Conservation (phyloP, 2,329 filamentous ascomycete genomes). For the Sclerotinia minor region DNA sequence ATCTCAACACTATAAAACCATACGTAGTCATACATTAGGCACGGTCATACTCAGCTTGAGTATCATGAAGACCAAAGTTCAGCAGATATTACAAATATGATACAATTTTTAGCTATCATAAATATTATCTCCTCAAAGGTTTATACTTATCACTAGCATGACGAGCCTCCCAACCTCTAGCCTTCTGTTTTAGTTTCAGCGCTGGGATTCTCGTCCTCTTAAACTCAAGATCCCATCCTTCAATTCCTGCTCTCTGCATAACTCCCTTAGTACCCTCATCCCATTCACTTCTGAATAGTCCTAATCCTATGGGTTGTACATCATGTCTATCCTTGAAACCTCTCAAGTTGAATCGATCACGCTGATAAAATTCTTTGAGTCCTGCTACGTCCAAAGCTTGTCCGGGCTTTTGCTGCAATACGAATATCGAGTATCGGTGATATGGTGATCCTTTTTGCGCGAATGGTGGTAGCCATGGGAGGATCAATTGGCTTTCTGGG, state of each 20-base stretch:
- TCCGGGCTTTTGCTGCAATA: conserved; percentile 75
- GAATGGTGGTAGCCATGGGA: conserved; percentile 82
- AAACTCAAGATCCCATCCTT: conserved; percentile 80
- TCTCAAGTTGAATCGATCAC: conserved; percentile 73
- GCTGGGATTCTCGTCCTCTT: conserved; percentile 74
- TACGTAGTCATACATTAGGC: neutral
- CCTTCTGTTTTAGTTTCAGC: conserved; percentile 61
- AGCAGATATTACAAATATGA: conserved; percentile 23
- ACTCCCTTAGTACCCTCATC: conserved; percentile 85
- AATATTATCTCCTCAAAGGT: conserved; percentile 41
- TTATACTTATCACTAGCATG: conserved; percentile 64
- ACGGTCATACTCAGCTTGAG: conserved; percentile 2
- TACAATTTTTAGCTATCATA: conserved; percentile 26
- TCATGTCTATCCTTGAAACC: conserved; percentile 69
- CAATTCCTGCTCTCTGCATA: conserved; percentile 76
- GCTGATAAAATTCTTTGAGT: conserved; percentile 55
- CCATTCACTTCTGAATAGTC: conserved; percentile 86
- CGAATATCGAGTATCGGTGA: conserved; percentile 80
- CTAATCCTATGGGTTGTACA: conserved; percentile 75
- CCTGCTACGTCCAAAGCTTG: conserved; percentile 57
- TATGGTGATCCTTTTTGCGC: conserved; percentile 89
- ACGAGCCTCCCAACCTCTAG: conserved; percentile 66
- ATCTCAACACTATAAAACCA: neutral
- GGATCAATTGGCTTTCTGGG: conserved; percentile 61
- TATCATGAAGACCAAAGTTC: neutral